Evolutionary conservation across 352 stramenopile genomes (phyloP).

Genomic region (Phytophthora aleatoria): DNA sequence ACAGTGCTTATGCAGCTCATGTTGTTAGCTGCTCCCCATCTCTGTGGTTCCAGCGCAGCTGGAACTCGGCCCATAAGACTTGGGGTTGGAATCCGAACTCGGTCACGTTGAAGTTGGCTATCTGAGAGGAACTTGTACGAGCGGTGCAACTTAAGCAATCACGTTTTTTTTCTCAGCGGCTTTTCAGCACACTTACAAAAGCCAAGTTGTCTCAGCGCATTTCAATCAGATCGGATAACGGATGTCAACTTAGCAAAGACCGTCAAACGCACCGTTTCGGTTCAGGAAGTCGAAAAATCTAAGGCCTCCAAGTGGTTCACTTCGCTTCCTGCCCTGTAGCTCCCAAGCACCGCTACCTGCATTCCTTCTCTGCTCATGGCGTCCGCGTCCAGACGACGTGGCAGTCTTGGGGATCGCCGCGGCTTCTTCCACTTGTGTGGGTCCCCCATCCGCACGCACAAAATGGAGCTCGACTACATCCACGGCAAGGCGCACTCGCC

Average conservation of each 20-base stretch:
- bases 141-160: constrained; percentile 4
- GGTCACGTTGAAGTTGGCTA: constrained; percentile 20
- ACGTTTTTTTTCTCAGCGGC: constrained; percentile 11
- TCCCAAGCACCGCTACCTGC: constrained; percentile 16
- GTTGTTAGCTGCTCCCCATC: constrained; percentile 12
- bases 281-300: constrained; percentile 26
- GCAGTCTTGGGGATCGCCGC: constrained; percentile 32
- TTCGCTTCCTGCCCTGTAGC: constrained; percentile 33
- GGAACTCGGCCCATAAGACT: constrained; percentile 15
- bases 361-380: constrained; percentile 17
- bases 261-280: constrained; percentile 21
- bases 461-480: constrained; percentile 50
- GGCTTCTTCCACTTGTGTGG: constrained; percentile 77
- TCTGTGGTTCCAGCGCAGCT: constrained; percentile 33
- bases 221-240: constrained; percentile 25
- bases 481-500: constrained; percentile 39
- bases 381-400: constrained; percentile 26
- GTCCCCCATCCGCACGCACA: constrained; percentile 77
- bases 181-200: constrained; percentile 21
- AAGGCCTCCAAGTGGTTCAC: constrained; percentile 21
- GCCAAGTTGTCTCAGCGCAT: neutral
- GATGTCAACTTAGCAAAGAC: constrained; percentile 25
- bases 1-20: constrained; percentile 5
- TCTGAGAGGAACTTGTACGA: constrained; percentile 23
- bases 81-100: constrained; percentile 11